Evolutionary conservation across 2,329 filamentous ascomycete genomes (phyloP), one percentile per base, ranked within the genome.

Genomic region (Fusarium virguliforme): DNA sequence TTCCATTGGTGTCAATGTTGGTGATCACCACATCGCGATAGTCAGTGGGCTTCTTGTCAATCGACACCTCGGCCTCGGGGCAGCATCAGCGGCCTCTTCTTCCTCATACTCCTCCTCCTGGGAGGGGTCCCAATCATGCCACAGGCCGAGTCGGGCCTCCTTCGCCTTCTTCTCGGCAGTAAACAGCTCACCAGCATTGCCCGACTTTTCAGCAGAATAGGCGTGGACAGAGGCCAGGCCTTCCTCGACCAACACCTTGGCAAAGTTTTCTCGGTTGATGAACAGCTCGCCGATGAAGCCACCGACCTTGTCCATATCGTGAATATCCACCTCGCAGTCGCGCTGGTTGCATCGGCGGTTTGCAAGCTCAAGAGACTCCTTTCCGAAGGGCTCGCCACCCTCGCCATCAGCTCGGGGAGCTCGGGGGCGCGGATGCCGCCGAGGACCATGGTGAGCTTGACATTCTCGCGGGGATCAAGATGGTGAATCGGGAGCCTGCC

Each of bases 221-320:
- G 92, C 90, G 80, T 98, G 95, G 15, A 99, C 95, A 22, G 92
- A 92, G 15, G 96, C 95, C 32, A 98, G 87, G 68, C 96, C 96
- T 82, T 99, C 96, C 81, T 98, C 96, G 2, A 99, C 90, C 1
- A 99, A 88, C 3, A 94, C 82, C 85, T 97, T 98, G 77, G 95
- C 94, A 78, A 99, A 97, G 84, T 93, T 98, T 83, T 98, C 95
- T 59, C 95, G 93, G 85, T 94, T 95, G 80, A 99, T 89, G 81
- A 94, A 98, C 26, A 99, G 87, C 13, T 94, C 93, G 61, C 96
- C 96, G 74, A 99, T 98, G 85, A 99, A 99, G 38, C 96, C 96
- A 76, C 96, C 96, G 28, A 96, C 91, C 86, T 98, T 98, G 86
- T 99, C 96, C 74, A 94, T 93, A 76, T 95, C 94, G 80, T 97